Conservation (phyloP, 228 moss, liverwort and hornwort genomes). For the Sphagnum fallax region DNA sequence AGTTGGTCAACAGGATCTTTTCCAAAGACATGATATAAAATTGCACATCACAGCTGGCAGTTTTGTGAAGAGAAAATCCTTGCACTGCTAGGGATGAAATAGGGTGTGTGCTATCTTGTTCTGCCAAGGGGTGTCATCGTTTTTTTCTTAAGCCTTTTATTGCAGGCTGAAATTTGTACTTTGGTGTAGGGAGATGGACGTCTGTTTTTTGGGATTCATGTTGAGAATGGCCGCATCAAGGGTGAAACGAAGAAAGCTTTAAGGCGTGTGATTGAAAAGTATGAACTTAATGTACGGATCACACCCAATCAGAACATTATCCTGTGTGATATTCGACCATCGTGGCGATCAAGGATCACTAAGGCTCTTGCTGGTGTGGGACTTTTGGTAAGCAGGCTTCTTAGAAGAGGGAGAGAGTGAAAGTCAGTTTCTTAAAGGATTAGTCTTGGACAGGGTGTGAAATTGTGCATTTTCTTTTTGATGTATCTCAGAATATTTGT, state of each 20-base stretch:
- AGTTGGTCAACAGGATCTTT: too few species aligned
- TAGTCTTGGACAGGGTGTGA: not conserved
- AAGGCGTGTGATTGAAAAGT: conserved; percentile 77
- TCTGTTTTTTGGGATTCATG: conserved; percentile 76
- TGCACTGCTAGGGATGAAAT: too few species aligned
- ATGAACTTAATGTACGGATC: conserved; percentile 58
- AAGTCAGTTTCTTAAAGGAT: not conserved
- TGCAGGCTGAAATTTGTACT: not conserved
- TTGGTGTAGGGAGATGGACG: conserved; percentile 70
- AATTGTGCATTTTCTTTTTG: conserved; percentile 1
- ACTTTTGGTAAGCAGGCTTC: conserved; percentile 44
- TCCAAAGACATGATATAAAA: too few species aligned
- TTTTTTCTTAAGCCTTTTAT: not conserved
- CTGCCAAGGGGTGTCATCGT: too few species aligned
- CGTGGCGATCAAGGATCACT: conserved; percentile 78
- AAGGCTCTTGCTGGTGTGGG: conserved; percentile 67
- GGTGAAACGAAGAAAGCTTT: conserved; percentile 78
- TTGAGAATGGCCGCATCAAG: conserved; percentile 89
- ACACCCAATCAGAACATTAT: conserved; percentile 90
- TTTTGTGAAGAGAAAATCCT: too few species aligned
- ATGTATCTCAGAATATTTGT: not conserved
- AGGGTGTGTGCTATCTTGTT: too few species aligned
- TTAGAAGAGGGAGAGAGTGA: not conserved
- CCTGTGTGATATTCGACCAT: conserved; percentile 63
- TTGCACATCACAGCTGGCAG: too few species aligned